Evolutionary conservation across 768 basidiomycete species (phyloP).

Genomic region (Rhizopogon rudus): DNA sequence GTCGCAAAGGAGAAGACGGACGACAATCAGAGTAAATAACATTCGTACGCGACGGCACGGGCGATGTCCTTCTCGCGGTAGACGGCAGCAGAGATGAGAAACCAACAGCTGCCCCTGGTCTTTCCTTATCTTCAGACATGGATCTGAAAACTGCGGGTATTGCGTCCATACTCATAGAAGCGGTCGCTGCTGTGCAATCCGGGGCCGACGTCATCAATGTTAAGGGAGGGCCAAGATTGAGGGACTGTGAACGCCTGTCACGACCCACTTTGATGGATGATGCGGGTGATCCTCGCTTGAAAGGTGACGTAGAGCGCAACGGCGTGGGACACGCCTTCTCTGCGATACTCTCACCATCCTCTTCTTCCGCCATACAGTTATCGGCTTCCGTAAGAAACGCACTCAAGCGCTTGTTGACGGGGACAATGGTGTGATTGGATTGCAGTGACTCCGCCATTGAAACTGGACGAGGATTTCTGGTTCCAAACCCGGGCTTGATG

Average conservation of each 20-base stretch:
- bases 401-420: constrained; percentile 60
- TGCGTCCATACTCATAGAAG: constrained; percentile 27
- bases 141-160: constrained; percentile 25
- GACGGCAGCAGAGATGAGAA: constrained; percentile 24
- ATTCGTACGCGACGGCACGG: constrained; percentile 17
- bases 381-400: constrained; percentile 65
- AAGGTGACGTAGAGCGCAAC: constrained; percentile 9
- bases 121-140: constrained; percentile 26
- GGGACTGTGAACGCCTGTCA: constrained; percentile 63
- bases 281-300: constrained; percentile 34
- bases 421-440: constrained; percentile 68
- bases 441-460: constrained; percentile 77
- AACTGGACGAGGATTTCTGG: constrained; percentile 61
- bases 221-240: constrained; percentile 41
- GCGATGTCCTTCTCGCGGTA: constrained; percentile 20
- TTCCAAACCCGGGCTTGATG: constrained; percentile 49
- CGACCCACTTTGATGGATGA: constrained; percentile 38
- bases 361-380: constrained; percentile 62
- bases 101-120: constrained; percentile 37
- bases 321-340: constrained; percentile 8
- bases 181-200: constrained; percentile 12
- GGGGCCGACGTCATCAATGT: constrained; percentile 22
- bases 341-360: constrained; percentile 24
- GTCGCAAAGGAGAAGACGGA: constrained; percentile 19
- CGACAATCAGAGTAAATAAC: constrained; percentile 29